Conservation (phyloP, 768 basidiomycete species). For the Auricularia cornea region DNA sequence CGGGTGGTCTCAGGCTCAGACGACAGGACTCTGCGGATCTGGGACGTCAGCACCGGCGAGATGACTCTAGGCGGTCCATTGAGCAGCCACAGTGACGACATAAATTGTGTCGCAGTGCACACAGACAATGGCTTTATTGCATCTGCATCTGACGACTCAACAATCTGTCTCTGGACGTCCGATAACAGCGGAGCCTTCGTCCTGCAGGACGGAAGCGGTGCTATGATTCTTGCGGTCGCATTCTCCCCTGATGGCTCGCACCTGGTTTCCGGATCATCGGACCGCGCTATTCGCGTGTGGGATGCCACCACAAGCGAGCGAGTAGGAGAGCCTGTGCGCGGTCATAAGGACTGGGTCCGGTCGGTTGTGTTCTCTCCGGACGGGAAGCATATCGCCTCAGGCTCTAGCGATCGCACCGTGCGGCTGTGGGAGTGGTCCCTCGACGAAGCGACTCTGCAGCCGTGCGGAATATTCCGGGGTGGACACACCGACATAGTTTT, state of each 20-base stretch:
- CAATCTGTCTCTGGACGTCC: conserved; percentile 9
- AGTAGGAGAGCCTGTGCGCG: conserved; percentile 10
- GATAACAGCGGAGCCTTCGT: conserved; percentile 1
- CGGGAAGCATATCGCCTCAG: conserved; percentile 25
- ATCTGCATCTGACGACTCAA: conserved; percentile 8
- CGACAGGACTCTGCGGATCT: conserved; percentile 4
- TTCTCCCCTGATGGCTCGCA: conserved; percentile 19
- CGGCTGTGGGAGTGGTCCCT: conserved; percentile 12
- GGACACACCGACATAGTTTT: conserved; percentile 13
- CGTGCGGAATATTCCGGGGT: conserved; percentile 2
- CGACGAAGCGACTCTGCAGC: background rate
- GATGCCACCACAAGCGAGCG: conserved; percentile 15
- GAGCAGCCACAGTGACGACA: conserved; percentile 1
- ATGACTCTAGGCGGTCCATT: background rate
- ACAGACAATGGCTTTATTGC: conserved; percentile 13
- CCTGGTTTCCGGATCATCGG: conserved; percentile 23
- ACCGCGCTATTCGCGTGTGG: conserved; percentile 22
- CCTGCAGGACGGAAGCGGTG: background rate
- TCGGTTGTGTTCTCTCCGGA: conserved; percentile 22
- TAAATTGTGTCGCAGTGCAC: conserved; percentile 8
- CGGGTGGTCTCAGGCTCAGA: background rate
- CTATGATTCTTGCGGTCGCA: conserved; percentile 2
- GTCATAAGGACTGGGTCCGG: conserved; percentile 16
- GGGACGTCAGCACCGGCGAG: background rate
- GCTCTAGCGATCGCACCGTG: conserved; percentile 20